Evolutionary conservation across 2,329 filamentous ascomycete genomes (phyloP).

Genomic region (Ploettnerulaceae sp.): DNA sequence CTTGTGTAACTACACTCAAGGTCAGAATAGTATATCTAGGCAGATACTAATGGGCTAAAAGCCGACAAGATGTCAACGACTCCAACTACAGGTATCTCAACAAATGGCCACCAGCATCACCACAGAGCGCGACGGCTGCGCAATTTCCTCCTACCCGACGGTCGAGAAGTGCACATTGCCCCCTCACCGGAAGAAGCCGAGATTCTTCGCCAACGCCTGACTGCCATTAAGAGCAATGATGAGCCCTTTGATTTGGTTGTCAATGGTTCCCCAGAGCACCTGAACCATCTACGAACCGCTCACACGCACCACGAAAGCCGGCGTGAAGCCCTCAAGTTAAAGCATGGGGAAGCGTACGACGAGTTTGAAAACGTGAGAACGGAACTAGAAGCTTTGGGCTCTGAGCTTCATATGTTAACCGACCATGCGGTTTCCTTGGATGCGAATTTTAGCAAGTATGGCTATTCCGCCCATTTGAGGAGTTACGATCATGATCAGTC

Average conservation of each 20-base stretch:
- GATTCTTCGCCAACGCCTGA: slow-evolving; percentile 42
- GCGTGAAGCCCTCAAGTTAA: slow-evolving; percentile 42
- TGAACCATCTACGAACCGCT: slow-evolving; percentile 43
- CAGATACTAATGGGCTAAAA: no score
- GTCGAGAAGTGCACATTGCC: slow-evolving; percentile 52
- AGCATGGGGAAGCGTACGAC: slow-evolving; percentile 47
- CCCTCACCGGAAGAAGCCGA: slow-evolving; percentile 50
- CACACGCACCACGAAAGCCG: slow-evolving; percentile 49
- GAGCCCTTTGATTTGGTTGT: slow-evolving; percentile 50
- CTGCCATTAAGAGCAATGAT: slow-evolving; percentile 30
- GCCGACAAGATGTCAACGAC: slow-evolving; percentile 20
- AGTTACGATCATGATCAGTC: slow-evolving; percentile 40
- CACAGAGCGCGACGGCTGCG: slow-evolving; percentile 40
- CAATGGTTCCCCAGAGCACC: slow-evolving; percentile 47
- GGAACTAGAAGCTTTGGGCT: slow-evolving; percentile 48
- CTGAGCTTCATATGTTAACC: slow-evolving; percentile 46
- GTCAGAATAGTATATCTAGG: no score
- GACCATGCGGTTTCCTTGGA: slow-evolving; percentile 52
- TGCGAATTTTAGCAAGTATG: slow-evolving; percentile 59
- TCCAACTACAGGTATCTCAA: slow-evolving; percentile 13
- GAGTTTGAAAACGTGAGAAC: slow-evolving; percentile 52
- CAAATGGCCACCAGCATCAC: slow-evolving; percentile 15
- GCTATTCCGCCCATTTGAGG: slow-evolving; percentile 54
- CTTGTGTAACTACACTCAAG: no score
- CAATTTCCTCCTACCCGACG: slow-evolving; percentile 51